Percentiles rank a stretch among this genome's conserved stretches.
Evolutionary conservation across 2,329 filamentous ascomycete species (phyloP).

Genomic region (Trichoderma polysporum): DNA sequence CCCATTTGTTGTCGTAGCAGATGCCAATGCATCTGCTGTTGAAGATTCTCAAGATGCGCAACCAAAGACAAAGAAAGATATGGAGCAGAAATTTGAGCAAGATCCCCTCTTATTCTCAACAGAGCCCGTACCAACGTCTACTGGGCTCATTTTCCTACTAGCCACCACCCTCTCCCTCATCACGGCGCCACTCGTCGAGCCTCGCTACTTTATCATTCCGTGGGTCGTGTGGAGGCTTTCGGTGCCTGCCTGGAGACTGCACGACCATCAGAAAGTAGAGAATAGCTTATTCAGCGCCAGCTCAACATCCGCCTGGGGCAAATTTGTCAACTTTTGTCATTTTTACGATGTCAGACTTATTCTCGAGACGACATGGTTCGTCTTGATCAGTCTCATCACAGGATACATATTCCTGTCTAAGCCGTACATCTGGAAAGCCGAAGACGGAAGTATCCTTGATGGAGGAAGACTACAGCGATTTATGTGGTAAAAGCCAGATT

Average conservation of each 20-base stretch:
- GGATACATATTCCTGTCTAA: constrained; percentile 69
- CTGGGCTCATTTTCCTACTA: constrained; percentile 58
- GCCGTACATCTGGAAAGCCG: constrained; percentile 65
- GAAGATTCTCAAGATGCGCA: neutral
- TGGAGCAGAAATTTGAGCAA: constrained; percentile 25
- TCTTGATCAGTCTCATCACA: constrained; percentile 62
- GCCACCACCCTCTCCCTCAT: constrained; percentile 76
- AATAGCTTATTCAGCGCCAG: neutral
- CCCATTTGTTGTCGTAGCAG: constrained; percentile 30
- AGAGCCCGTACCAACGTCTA: constrained; percentile 46
- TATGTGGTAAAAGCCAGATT: constrained; percentile 62
- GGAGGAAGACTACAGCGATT: constrained; percentile 67
- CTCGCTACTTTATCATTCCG: constrained; percentile 91
- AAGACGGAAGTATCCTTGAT: constrained; percentile 53
- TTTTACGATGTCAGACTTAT: constrained; percentile 48
- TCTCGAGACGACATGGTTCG: constrained; percentile 68
- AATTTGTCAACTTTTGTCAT: constrained; percentile 19
- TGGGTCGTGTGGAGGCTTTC: constrained; percentile 92
- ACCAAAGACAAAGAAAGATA: neutral
- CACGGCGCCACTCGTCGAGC: constrained; percentile 89
- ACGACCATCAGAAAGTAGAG: constrained; percentile 23
- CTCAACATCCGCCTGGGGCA: neutral
- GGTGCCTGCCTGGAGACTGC: constrained; percentile 54
- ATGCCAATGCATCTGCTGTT: neutral
- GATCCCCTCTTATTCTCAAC: constrained; percentile 32